Base-by-base conservation (phyloP, 768 basidiomycete genomes). In the Porpolomopsis calyptriformis region DNA sequence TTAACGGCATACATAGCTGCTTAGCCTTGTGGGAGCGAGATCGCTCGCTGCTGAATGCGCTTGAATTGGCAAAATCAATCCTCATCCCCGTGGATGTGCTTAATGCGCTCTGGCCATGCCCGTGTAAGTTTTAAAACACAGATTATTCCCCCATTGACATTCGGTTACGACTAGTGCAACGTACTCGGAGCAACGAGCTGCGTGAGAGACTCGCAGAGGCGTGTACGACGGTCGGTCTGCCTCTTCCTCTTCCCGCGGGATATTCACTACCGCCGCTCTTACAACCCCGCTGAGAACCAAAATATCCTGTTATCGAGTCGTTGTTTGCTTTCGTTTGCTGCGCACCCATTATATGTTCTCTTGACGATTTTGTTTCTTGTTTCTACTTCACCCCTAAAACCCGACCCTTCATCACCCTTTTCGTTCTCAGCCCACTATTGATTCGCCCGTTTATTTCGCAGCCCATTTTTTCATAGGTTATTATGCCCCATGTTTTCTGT, bases 11-110 rank as follows among this genome's bases (percentile, higher is more conserved):
- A 14, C 37, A 25, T 49, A 84, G 81, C 52, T 82, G 82, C 53
- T 62, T 87, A 27, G 64, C 73, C 2, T 57, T 88, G 16, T 87
- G 80, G 80, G 71, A 71, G 42, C 69, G 76, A 46, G 82, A 88
- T 56, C 70, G 64, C 4, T 63, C 70, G 3, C 64, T 85, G 20
- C 59, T 67, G 43, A 69, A 73, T 25, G 81, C 82, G 7, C 60
- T 88, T 24, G 72, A 80, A 20, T 66, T 86, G 9, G 86, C 75
- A 4, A 83, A 83, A 57, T 67, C 70, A 0, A 74, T 87, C 47
- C 64, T 85, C 22, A 55, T 70, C 8, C 73, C 79, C 2, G 65
- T 85, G 27, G 84, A 87, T 45, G 73, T 76, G 12, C 68, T 85
- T 59, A 82, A 80, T 52, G 69, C 68, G 19, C 65, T 86, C 24